A percentile compares a stretch with the other conserved stretches of the same genome.
Evolutionary conservation across 2,329 filamentous ascomycete genomes (phyloP).

Genomic region (Neonectria sp.): DNA sequence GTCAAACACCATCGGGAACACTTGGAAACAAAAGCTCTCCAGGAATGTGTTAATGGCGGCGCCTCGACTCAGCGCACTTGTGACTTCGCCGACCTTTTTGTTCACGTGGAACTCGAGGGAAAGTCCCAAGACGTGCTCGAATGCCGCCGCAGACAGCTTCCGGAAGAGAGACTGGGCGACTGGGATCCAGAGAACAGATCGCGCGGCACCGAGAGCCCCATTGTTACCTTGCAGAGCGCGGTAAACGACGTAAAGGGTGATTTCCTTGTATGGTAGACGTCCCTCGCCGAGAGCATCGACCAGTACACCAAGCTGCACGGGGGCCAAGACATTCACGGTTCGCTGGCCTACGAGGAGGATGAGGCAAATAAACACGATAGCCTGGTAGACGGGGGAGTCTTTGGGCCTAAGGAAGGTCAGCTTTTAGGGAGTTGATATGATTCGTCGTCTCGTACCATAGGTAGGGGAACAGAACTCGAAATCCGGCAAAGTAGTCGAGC

Average conservation of each 20-base stretch:
- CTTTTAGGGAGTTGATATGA: background rate
- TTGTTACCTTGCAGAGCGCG: slow-evolving; percentile 63
- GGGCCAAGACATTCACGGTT: slow-evolving; percentile 60
- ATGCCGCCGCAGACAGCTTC: slow-evolving; percentile 60
- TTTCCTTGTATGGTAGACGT: slow-evolving; percentile 58
- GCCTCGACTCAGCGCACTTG: slow-evolving; percentile 64
- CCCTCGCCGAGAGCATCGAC: slow-evolving; percentile 59
- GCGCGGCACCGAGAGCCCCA: slow-evolving; percentile 58
- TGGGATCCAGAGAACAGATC: slow-evolving; percentile 64
- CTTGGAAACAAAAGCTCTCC: slow-evolving; percentile 64
- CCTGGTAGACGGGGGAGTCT: slow-evolving; percentile 58
- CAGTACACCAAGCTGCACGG: slow-evolving; percentile 58
- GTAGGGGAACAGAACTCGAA: slow-evolving; percentile 61
- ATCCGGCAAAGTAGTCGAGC: slow-evolving; percentile 63
- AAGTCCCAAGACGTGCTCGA: slow-evolving; percentile 62
- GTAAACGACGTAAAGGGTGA: slow-evolving; percentile 61
- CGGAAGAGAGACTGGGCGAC: slow-evolving; percentile 61
- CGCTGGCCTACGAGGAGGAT: slow-evolving; percentile 59
- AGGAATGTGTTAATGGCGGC: slow-evolving; percentile 65
- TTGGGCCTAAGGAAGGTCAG: slow-evolving; percentile 55
- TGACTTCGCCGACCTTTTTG: slow-evolving; percentile 67
- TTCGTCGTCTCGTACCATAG: slow-evolving; percentile 53
- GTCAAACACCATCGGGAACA: slow-evolving; percentile 66
- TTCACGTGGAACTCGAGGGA: slow-evolving; percentile 67
- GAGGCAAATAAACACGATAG: slow-evolving; percentile 58